These are phyloP conservation scores for Kluyveromyces dobzhanskii DNA, from an alignment of 805 yeast species.

Conservation along the genomic window DNA sequence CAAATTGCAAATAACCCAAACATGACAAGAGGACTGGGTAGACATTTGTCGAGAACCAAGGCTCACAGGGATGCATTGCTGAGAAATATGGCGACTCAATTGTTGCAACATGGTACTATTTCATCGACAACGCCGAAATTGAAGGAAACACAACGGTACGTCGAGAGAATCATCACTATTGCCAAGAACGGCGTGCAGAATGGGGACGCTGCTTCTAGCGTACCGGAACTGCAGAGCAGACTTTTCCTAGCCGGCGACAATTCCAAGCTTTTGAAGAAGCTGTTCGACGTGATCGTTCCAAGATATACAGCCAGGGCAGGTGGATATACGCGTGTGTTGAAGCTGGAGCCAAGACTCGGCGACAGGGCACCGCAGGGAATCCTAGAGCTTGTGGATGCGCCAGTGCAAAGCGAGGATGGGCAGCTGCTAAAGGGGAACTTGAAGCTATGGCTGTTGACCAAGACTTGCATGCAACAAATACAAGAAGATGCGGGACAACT, in stretches of 20 bases:
- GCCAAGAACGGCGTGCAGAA: slow-evolving; percentile 37
- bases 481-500: slow-evolving; percentile 11
- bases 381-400: slow-evolving; percentile 74
- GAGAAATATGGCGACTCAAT: slow-evolving; percentile 57
- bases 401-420: slow-evolving; percentile 19
- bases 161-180: slow-evolving; percentile 55
- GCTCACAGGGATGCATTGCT: slow-evolving; percentile 49
- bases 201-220: slow-evolving; percentile 2
- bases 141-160: slow-evolving; percentile 53
- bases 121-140: slow-evolving; percentile 72
- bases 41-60: slow-evolving; percentile 33
- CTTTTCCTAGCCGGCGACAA: slow-evolving; percentile 40
- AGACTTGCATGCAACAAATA: slow-evolving; percentile 19
- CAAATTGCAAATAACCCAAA: neutral
- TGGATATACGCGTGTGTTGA: slow-evolving; percentile 81
- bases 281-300: slow-evolving; percentile 54
- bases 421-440: slow-evolving; percentile 23
- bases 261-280: slow-evolving; percentile 47
- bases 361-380: slow-evolving; percentile 89
- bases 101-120: slow-evolving; percentile 62
- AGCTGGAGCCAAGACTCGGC: slow-evolving; percentile 76
- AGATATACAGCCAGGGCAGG: slow-evolving; percentile 58
- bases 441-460: slow-evolving; percentile 26
- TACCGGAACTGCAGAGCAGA: slow-evolving; percentile 30
- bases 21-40: slow-evolving; percentile 27